Evolutionary conservation across 2,329 filamentous ascomycete genomes (phyloP), one percentile per base, ranked within the genome.

Genomic region (Colletotrichum chrysophilum): DNA sequence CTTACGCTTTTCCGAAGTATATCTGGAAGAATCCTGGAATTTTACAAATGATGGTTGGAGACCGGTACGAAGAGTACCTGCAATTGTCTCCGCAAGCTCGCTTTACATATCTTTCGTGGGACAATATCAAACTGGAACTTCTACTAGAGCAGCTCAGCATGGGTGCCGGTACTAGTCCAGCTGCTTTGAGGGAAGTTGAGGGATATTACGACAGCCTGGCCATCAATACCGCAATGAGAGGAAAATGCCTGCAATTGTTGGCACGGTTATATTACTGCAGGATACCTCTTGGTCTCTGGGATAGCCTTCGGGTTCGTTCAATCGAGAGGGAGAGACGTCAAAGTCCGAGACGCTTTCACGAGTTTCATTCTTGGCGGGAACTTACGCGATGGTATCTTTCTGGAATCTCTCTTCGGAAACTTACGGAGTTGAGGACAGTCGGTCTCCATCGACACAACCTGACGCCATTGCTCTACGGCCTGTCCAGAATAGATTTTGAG

Each of bases 51-150:
- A 43, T 43, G 38, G 16, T 1, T 1, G 38, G 38, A 1, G 3
- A 43, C 8, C 38, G 38, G 0, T 43, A 18, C 38, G 0, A 43
- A 43, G 38, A 43, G 38, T 43, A 43, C 8, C 9, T 43, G 16
- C 16, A 10, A 1, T 43, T 43, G 38, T 18, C 38, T 3, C 4
- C 18, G 2, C 14, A 58, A 16, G 2, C 4, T 14, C 71, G 71
- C 0, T 70, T 58, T 9, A 1, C 5, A 7, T 14, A 13, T 24
- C 16, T 74, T 12, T 1, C n/a, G 5, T 74, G 66, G 71, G 0
- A 0, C 1, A 1, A 1, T 1, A 5, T 69, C 16, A 1, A 34
- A 1, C 65, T 65, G 6, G 0, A 24, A 9, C 2, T 69, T 6
- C 12, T 73, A 5, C 24, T 70, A 1, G 10, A 61, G 12, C 38